Conservation (phyloP, 768 basidiomycete species). For the Termitomyces eurrhizus region DNA sequence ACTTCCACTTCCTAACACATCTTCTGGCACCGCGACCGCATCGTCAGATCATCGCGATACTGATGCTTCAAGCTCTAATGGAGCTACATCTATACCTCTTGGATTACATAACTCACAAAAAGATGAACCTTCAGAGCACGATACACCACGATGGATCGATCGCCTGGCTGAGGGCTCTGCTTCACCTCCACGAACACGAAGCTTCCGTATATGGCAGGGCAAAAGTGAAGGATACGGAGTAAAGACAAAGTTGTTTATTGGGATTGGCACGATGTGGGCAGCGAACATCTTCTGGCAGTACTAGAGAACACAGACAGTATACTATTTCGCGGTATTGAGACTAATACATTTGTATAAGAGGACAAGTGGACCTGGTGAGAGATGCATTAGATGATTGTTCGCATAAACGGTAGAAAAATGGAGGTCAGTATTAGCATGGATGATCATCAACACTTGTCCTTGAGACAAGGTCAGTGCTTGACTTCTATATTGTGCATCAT, state of each 20-base stretch:
- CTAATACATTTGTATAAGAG: not conserved
- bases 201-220: slow-evolving; percentile 27
- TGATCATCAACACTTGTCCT: slow-evolving; percentile 70
- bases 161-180: slow-evolving; percentile 36
- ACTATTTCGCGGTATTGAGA: not conserved
- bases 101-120: slow-evolving; percentile 12
- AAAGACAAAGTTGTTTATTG: slow-evolving; percentile 37
- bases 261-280: slow-evolving; percentile 54
- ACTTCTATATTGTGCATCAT: slow-evolving; percentile 82
- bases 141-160: slow-evolving; percentile 50
- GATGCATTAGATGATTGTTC: not conserved
- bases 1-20: slow-evolving; percentile 12
- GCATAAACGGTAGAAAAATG: not conserved
- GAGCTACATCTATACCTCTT: slow-evolving; percentile 20
- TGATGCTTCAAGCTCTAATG: slow-evolving; percentile 14
- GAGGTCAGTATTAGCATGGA: slow-evolving; percentile 89
- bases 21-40: slow-evolving; percentile 3
- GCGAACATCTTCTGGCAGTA: slow-evolving; percentile 59
- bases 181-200: slow-evolving; percentile 20
- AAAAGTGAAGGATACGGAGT: slow-evolving; percentile 33
- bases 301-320: slow-evolving; percentile 5
- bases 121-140: slow-evolving; percentile 28
- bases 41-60: slow-evolving; percentile 13
- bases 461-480: slow-evolving; percentile 83
- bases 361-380: not conserved